Conservation (phyloP, 805 yeast species). For the Wickerhamomyces mucosus region DNA sequence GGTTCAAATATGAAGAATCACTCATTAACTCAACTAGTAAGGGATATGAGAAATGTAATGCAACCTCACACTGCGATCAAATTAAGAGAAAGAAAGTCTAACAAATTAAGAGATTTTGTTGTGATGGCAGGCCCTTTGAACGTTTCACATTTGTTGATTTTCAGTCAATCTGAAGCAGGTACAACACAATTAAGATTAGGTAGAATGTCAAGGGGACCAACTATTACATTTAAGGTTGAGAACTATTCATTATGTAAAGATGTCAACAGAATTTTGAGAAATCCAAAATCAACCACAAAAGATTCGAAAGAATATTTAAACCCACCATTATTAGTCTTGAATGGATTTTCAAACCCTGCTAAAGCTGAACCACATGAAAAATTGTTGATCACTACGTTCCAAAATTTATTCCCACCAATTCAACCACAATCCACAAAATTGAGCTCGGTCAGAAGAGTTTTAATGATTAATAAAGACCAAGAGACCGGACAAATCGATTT, state of each 20-base stretch:
- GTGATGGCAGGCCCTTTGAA: constrained; percentile 98
- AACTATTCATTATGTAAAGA: constrained; percentile 79
- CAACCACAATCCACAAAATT: constrained; percentile 77
- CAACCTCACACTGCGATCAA: constrained; percentile 94
- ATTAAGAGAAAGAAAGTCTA: constrained; percentile 76
- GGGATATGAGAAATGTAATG: constrained; percentile 83
- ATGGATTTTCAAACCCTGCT: constrained; percentile 70
- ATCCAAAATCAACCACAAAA: constrained; percentile 69
- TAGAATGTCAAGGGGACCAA: constrained; percentile 91
- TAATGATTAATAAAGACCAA: constrained; percentile 67
- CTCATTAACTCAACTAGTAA: constrained; percentile 74
- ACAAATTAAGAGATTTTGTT: constrained; percentile 83
- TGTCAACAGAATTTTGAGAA: constrained; percentile 54
- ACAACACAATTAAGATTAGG: constrained; percentile 76
- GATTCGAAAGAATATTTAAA: constrained; percentile 50
- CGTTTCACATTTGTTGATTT: constrained; percentile 78
- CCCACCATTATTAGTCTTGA: constrained; percentile 89
- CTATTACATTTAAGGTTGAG: constrained; percentile 69
- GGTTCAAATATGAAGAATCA: constrained; percentile 74
- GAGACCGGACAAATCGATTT: constrained; percentile 69
- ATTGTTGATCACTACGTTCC: constrained; percentile 80
- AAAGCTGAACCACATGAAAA: constrained; percentile 67
- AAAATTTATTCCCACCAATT: constrained; percentile 92
- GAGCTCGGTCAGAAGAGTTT: constrained; percentile 68
- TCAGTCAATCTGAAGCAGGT: constrained; percentile 77